Conservation (phyloP, 2,329 filamentous ascomycete species). For the Microdochium paspali region DNA sequence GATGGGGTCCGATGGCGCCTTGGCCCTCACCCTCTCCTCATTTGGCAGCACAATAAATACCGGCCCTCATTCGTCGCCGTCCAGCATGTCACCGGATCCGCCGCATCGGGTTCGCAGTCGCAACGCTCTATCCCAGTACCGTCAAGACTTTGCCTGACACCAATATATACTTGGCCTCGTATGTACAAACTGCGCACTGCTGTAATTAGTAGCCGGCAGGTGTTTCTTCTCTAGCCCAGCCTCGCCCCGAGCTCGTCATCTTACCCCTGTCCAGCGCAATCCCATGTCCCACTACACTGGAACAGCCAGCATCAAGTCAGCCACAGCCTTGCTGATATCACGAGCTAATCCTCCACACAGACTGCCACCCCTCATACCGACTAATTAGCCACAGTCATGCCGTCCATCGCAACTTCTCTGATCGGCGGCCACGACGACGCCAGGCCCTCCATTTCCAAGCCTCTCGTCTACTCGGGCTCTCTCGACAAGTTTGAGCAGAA, state of each 20-base stretch:
- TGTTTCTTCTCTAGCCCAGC: background rate
- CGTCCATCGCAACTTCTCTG: constrained; percentile 14
- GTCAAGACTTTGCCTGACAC: background rate
- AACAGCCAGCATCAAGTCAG: too few relatives aligned
- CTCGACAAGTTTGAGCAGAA: constrained; percentile 27
- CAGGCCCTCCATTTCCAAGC: constrained; percentile 10
- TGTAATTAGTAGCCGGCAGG: too few relatives aligned
- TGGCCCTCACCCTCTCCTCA: background rate
- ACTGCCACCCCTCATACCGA: too few relatives aligned
- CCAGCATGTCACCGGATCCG: background rate
- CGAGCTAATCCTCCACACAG: background rate
- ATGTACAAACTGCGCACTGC: too few relatives aligned
- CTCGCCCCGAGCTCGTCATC: background rate
- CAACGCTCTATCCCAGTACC: background rate
- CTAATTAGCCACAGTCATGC: constrained; percentile 18
- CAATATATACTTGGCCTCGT: too few relatives aligned
- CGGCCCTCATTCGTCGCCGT: too few relatives aligned
- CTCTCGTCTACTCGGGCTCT: constrained; percentile 28
- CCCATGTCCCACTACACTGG: background rate
- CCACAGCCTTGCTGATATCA: background rate
- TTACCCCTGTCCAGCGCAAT: background rate
- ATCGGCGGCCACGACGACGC: background rate
- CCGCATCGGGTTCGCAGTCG: background rate
- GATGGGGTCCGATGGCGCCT: constrained; percentile 5
- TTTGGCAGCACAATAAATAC: background rate